Percentiles rank a stretch among this genome's conserved stretches.
These are phyloP conservation scores for Mycena filopes DNA, from an alignment of 768 basidiomycete species.

Conservation along the genomic window DNA sequence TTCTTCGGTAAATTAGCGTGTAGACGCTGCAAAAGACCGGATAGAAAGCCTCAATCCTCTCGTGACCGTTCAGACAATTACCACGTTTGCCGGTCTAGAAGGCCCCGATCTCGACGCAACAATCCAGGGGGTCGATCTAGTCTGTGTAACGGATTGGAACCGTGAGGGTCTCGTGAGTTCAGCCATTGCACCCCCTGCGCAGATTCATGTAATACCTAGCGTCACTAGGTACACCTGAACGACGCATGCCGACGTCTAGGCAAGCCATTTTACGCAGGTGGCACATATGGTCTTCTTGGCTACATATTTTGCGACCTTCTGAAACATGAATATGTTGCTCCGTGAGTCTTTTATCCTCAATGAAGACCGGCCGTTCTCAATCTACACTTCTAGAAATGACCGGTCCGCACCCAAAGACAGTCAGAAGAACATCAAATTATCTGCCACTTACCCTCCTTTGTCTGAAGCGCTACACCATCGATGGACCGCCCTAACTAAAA, in stretches of 20 bases:
- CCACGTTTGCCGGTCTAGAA: slow-evolving; percentile 59
- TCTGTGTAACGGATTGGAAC: slow-evolving; percentile 87
- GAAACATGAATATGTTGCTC: slow-evolving; percentile 84
- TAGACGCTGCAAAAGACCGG: slow-evolving; percentile 84
- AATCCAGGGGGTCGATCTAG: slow-evolving; percentile 78
- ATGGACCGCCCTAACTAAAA: slow-evolving; percentile 77
- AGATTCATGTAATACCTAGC: slow-evolving; percentile 24
- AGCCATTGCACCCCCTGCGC: slow-evolving; percentile 20
- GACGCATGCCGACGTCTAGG: slow-evolving; percentile 76
- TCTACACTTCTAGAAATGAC: slow-evolving; percentile 54
- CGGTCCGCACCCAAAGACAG: slow-evolving; percentile 69
- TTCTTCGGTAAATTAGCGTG: slow-evolving; percentile 70
- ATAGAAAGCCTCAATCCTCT: slow-evolving; percentile 94
- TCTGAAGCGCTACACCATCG: slow-evolving; percentile 69
- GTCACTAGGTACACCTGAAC: slow-evolving; percentile 77
- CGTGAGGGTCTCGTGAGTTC: slow-evolving; percentile 74
- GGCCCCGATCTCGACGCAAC: slow-evolving; percentile 66
- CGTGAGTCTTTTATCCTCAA: slow-evolving; percentile 65
- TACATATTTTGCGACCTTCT: slow-evolving; percentile 96
- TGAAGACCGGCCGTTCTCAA: slow-evolving; percentile 17
- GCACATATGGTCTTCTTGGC: slow-evolving; percentile 89
- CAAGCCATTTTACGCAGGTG: slow-evolving; percentile 92
- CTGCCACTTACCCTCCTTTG: slow-evolving; percentile 73
- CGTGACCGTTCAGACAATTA: slow-evolving; percentile 79
- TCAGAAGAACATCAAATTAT: slow-evolving; percentile 68